Evolutionary conservation across 164 flowering plant genomes (phyloP).

Genomic region (Euptelea pleiosperma): DNA sequence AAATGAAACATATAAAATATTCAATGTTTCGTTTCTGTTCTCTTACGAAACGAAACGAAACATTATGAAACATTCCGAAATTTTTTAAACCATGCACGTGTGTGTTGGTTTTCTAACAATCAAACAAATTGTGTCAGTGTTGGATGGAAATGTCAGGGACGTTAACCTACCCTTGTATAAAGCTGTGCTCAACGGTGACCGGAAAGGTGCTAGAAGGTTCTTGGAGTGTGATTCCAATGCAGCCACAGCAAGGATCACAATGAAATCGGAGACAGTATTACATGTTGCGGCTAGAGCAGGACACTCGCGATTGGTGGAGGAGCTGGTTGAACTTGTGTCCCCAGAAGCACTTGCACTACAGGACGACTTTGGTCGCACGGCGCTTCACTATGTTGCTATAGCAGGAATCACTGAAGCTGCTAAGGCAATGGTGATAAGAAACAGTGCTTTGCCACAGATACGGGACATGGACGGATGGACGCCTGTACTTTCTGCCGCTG

Average conservation of each 20-base stretch:
- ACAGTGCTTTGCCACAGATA: neutral
- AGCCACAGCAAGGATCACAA: slow-evolving; percentile 7
- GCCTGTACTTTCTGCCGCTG: neutral
- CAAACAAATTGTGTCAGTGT: no score
- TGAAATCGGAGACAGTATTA: slow-evolving; percentile 5
- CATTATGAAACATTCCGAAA: no score
- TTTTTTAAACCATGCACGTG: no score
- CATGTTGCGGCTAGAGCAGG: slow-evolving; percentile 13
- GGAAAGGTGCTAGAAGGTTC: slow-evolving; percentile 4
- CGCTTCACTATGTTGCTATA: slow-evolving; percentile 15
- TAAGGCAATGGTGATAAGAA: slow-evolving; percentile 3
- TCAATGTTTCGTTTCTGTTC: no score
- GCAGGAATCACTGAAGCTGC: slow-evolving; percentile 8
- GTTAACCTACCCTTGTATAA: slow-evolving; percentile 13
- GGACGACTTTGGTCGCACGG: slow-evolving; percentile 7
- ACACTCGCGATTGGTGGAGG: neutral
- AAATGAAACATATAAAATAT: no score
- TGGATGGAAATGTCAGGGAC: neutral
- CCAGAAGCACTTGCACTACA: neutral
- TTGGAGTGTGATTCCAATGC: slow-evolving; percentile 10
- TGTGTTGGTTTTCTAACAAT: no score
- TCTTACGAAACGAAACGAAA: no score
- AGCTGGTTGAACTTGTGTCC: slow-evolving; percentile 6
- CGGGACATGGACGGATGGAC: neutral
- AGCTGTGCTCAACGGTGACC: slow-evolving; percentile 16